phyloP scores from a whole-genome alignment of 306 rosid species.

The Gillenia trifoliata region DNA sequence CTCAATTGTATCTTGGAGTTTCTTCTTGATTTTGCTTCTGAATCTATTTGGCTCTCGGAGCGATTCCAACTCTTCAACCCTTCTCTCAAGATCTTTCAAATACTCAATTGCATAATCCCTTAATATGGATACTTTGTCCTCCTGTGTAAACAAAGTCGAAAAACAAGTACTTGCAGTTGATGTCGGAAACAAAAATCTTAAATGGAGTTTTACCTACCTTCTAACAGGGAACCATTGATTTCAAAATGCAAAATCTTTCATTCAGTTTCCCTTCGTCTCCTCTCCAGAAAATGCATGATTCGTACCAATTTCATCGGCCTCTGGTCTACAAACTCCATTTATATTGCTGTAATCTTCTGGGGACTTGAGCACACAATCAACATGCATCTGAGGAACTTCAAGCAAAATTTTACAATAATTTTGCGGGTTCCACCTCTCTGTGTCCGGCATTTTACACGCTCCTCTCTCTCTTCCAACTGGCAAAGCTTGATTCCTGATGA shows the following conservation, averaged over 20 bases:
- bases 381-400: slow-evolving; percentile 72
- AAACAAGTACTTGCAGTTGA: not conserved
- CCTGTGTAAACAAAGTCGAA: slow-evolving; percentile 39
- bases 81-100: slow-evolving; percentile 64
- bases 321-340: slow-evolving; percentile 52
- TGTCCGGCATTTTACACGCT: slow-evolving; percentile 28
- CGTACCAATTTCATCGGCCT: slow-evolving; percentile 53
- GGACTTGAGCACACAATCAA: slow-evolving; percentile 33
- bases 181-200: not conserved
- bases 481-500: slow-evolving; percentile 51
- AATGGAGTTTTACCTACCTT: slow-evolving; percentile 44
- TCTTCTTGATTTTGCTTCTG: slow-evolving; percentile 41
- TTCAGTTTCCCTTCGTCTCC: slow-evolving; percentile 69
- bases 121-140: slow-evolving; percentile 76
- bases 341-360: slow-evolving; percentile 54
- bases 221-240: slow-evolving; percentile 64
- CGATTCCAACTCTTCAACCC: slow-evolving; percentile 61
- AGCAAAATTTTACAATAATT: slow-evolving; percentile 56
- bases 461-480: slow-evolving; percentile 46
- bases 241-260: slow-evolving; percentile 60
- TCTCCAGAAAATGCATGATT: slow-evolving; percentile 65
- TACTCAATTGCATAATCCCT: slow-evolving; percentile 76
- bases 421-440: slow-evolving; percentile 44
- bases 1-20: slow-evolving; percentile 49
- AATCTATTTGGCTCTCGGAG: slow-evolving; percentile 27